A percentile compares a stretch with the other conserved stretches of the same genome.
phyloP scores from a whole-genome alignment of 345 rosid species.

The Clarkia xantiana region DNA sequence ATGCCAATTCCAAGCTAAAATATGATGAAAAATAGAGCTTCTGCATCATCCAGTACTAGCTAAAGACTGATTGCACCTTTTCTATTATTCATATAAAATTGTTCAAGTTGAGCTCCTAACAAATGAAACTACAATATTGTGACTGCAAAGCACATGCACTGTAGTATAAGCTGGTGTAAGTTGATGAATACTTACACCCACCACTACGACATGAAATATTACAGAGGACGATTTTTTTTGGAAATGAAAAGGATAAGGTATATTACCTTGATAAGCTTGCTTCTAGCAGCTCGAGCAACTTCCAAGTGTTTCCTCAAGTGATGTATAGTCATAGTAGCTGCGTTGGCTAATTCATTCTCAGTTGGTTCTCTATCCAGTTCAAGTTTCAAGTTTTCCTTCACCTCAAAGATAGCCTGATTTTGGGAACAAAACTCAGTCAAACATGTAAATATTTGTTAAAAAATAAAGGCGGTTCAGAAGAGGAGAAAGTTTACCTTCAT shows the following conservation, averaged over 20 bases:
- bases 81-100: no score
- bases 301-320: conserved; percentile 42
- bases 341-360: conserved; percentile 51
- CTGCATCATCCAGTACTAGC: no score
- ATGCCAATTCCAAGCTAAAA: no score
- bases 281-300: conserved; percentile 77
- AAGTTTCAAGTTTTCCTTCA: conserved; percentile 36
- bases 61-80: no score
- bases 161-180: not conserved
- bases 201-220: no score
- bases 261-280: conserved; percentile 79
- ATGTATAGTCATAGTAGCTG: conserved; percentile 25
- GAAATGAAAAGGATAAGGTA: not conserved
- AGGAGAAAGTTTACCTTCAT: conserved; percentile 47
- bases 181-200: no score
- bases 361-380: conserved; percentile 48
- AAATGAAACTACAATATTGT: not conserved
- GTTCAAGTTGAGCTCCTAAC: no score
- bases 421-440: not conserved
- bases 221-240: not conserved
- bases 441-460: not conserved
- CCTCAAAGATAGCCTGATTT: conserved; percentile 44
- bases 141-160: not conserved
- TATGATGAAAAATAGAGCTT: no score
- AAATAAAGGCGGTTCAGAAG: not conserved